Conservation (phyloP, 2,329 filamentous ascomycete species). For the Trichoderma lentiforme region DNA sequence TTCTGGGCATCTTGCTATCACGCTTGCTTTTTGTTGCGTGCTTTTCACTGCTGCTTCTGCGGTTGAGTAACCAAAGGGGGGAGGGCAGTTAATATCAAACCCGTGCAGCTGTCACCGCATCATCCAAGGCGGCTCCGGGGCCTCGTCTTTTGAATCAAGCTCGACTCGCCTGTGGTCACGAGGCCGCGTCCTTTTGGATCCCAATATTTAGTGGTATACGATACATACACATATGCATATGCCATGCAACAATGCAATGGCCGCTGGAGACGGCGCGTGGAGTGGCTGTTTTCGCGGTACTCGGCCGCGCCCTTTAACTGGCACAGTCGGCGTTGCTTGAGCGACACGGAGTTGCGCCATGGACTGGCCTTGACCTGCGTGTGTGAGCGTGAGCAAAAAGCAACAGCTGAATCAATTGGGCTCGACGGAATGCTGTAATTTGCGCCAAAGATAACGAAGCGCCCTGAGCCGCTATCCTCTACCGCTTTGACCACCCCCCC, state of each 20-base stretch:
- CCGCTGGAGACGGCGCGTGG: not conserved
- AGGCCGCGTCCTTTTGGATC: not conserved
- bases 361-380: not conserved
- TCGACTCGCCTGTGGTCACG: not conserved
- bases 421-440: not conserved
- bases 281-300: not conserved
- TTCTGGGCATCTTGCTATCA: not conserved
- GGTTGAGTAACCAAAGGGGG: not conserved
- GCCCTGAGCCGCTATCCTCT: not conserved
- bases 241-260: not conserved
- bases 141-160: not conserved
- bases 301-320: not conserved
- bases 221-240: not conserved
- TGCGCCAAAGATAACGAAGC: constrained; percentile 16
- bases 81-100: not conserved
- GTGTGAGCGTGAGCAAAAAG: not conserved
- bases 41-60: not conserved
- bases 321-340: not conserved
- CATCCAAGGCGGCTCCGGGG: not conserved
- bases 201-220: not conserved
- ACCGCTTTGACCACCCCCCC: not conserved
- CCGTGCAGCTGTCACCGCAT: not conserved
- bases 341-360: not conserved
- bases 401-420: not conserved
- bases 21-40: not conserved